Evolutionary conservation across 2,329 filamentous ascomycete species (phyloP).

Genomic region (Diplocarpon mali): DNA sequence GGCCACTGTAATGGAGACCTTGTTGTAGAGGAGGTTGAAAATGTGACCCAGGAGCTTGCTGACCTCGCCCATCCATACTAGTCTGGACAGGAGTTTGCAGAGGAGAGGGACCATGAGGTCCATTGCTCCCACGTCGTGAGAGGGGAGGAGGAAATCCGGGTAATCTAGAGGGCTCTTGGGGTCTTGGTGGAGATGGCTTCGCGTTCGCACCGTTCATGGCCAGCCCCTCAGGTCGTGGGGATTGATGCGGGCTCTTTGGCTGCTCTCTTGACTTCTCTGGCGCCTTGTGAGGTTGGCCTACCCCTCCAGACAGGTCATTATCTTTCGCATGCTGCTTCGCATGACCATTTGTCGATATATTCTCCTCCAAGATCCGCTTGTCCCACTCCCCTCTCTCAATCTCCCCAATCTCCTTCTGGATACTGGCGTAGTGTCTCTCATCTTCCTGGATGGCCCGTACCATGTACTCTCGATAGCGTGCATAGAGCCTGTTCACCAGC

Average conservation of each 20-base stretch:
- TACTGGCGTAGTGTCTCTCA: slow-evolving; percentile 52
- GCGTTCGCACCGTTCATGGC: slow-evolving; percentile 19
- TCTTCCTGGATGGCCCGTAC: slow-evolving; percentile 63
- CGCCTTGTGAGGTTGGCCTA: background rate
- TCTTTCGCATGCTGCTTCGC: no score
- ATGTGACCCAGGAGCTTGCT: background rate
- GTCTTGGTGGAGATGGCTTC: slow-evolving; percentile 9
- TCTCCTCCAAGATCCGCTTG: slow-evolving; percentile 27
- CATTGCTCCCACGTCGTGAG: slow-evolving; percentile 16
- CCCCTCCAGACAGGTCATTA: no score
- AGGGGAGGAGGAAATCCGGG: slow-evolving; percentile 8
- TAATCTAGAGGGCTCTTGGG: slow-evolving; percentile 8
- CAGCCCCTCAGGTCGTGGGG: slow-evolving; percentile 13
- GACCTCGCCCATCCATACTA: background rate
- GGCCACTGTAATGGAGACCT: background rate
- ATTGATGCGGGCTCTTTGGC: slow-evolving; percentile 7
- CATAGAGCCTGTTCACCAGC: slow-evolving; percentile 64
- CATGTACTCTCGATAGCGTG: slow-evolving; percentile 58
- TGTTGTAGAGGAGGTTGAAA: background rate
- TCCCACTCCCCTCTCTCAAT: slow-evolving; percentile 52
- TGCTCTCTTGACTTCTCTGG: slow-evolving; percentile 8
- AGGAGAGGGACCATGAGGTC: slow-evolving; percentile 19
- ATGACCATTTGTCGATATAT: slow-evolving; percentile 8
- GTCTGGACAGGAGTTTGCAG: slow-evolving; percentile 14
- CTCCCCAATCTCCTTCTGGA: slow-evolving; percentile 57